phyloP scores from a whole-genome alignment of 176 grass and related monocot genomes.

The Neostapfia colusana region DNA sequence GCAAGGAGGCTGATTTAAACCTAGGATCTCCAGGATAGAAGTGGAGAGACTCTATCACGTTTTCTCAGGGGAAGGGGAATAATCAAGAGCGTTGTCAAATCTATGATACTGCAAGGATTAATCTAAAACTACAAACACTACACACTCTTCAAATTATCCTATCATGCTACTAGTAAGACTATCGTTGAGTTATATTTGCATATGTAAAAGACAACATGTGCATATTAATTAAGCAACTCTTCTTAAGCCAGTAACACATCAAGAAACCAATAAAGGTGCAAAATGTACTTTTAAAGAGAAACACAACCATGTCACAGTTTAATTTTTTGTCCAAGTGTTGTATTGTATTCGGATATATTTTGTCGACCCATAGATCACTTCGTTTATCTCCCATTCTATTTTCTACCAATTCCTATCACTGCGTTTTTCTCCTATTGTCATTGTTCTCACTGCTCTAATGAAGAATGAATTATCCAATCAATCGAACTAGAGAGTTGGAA shows the following conservation, averaged over 20 bases:
- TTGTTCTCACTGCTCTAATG: neutral
- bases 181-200: constrained; percentile 12
- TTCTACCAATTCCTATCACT: neutral
- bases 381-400: neutral
- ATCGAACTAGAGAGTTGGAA: neutral
- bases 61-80: neutral
- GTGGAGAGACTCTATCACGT: neutral
- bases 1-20: no score
- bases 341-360: neutral
- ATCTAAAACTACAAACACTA: constrained; percentile 7
- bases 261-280: constrained; percentile 2
- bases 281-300: neutral
- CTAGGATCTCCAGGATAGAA: no score
- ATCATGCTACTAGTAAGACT: neutral
- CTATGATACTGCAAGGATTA: neutral
- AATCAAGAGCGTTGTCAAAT: neutral
- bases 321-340: neutral
- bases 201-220: neutral
- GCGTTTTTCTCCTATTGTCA: no score
- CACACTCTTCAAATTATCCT: neutral
- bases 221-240: constrained; percentile 9
- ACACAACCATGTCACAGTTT: neutral
- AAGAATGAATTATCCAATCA: neutral
- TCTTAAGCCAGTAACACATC: neutral
- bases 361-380: neutral